Evolutionary conservation across 768 basidiomycete species (phyloP).

Genomic region (Mycena galericulata): DNA sequence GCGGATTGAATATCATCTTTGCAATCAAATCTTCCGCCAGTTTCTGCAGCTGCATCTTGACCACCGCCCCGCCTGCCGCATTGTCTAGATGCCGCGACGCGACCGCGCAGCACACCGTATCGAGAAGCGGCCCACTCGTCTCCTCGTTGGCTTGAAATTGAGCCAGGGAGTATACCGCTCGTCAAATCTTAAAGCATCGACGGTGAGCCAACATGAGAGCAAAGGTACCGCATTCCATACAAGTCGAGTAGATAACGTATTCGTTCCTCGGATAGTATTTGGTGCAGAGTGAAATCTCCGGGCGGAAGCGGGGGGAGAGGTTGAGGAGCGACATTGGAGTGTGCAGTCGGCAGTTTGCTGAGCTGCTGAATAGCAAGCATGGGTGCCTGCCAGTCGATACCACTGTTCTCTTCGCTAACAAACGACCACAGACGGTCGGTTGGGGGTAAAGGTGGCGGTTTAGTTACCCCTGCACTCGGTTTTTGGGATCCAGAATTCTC

Average conservation of each 20-base stretch:
- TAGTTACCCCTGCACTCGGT: background rate
- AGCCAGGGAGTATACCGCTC: slow-evolving; percentile 57
- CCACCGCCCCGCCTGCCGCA: slow-evolving; percentile 41
- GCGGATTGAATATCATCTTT: slow-evolving; percentile 53
- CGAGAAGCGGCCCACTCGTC: slow-evolving; percentile 44
- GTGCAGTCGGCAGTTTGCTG: slow-evolving; percentile 20
- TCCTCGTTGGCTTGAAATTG: slow-evolving; percentile 48
- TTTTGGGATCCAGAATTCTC: background rate
- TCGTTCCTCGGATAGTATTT: slow-evolving; percentile 47
- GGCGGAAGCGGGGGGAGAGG: slow-evolving; percentile 39
- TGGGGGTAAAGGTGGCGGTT: slow-evolving; percentile 38
- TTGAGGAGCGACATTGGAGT: background rate
- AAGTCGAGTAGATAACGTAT: slow-evolving; percentile 46
- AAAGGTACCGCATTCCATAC: slow-evolving; percentile 38
- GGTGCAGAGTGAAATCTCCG: slow-evolving; percentile 43
- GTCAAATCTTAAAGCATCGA: slow-evolving; percentile 56
- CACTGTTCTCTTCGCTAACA: slow-evolving; percentile 42
- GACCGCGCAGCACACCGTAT: slow-evolving; percentile 55
- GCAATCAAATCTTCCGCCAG: slow-evolving; percentile 53
- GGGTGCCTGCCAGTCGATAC: slow-evolving; percentile 54
- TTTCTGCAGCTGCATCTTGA: slow-evolving; percentile 33
- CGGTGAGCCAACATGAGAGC: slow-evolving; percentile 46
- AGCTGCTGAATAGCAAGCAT: slow-evolving; percentile 54
- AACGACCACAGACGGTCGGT: slow-evolving; percentile 54
- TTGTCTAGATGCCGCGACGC: slow-evolving; percentile 55